These are phyloP conservation scores for Diospyros lotus DNA, from an alignment of 148 eudicot genomes.

Conservation along the genomic window DNA sequence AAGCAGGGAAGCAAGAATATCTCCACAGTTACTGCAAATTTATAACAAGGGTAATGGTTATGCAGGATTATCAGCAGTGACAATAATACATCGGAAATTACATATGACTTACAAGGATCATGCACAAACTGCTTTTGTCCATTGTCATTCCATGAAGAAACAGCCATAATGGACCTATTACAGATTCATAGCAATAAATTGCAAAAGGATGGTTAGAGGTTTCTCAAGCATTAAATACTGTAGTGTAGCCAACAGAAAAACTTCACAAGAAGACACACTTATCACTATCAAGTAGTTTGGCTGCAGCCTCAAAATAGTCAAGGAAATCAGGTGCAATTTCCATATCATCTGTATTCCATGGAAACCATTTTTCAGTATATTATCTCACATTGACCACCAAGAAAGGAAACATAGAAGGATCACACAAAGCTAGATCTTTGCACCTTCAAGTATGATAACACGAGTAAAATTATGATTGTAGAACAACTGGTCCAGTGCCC, in stretches of 20 bases:
- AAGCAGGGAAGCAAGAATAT: background rate
- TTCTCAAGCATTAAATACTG: background rate
- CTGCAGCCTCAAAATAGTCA: conserved; percentile 94
- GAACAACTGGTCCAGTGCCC: conserved; percentile 94
- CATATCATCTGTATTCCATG: conserved; percentile 80
- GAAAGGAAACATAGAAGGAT: background rate
- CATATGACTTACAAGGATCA: conserved; percentile 76
- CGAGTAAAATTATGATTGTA: conserved; percentile 75
- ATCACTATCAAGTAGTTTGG: conserved; percentile 78
- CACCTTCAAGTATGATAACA: conserved; percentile 97
- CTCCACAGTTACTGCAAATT: background rate
- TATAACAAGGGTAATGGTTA: background rate
- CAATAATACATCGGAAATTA: background rate
- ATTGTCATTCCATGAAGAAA: conserved; percentile 99
- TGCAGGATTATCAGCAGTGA: background rate
- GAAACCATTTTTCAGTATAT: conserved; percentile 2
- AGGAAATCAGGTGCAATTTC: conserved; percentile 97
- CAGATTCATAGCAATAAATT: conserved; percentile 15
- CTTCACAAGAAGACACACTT: conserved; percentile 42
- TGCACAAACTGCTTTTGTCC: conserved; percentile 98
- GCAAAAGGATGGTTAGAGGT: conserved; percentile 7
- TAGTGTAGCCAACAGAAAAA: conserved; percentile 4
- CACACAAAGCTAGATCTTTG: conserved; percentile 9
- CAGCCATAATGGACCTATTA: conserved; percentile 89
- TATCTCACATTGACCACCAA: background rate